Base-by-base conservation (phyloP, 1,284 basidiomycete genomes). In the Hypsizygus ulmarius region DNA sequence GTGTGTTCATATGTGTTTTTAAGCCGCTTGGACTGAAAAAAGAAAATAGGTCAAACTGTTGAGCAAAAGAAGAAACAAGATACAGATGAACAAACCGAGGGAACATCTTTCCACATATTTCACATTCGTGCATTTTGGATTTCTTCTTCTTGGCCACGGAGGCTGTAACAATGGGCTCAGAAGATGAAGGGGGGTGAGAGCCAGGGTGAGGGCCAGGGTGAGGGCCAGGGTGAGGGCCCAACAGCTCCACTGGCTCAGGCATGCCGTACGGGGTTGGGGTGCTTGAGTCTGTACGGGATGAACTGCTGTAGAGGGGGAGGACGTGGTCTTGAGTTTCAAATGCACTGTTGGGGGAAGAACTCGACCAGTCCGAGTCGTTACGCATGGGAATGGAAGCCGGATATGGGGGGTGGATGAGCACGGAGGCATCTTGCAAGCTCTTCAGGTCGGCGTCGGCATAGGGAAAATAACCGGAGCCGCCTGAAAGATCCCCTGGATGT, bases 1-100 rank as follows among this genome's bases (percentile, higher is more conserved):
- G 84, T 3, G 76, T 78, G 43, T 82, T 79, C 81, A 83, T 83
- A 56, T 86, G 84, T 2, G 83, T 84, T 30, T 67, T 67, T 37
- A 86, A 67, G 10, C 81, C 81, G 44, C 79, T 82, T 3, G 83
- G 84, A 34, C 71, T 73, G 42, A 21, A 47, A 36, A 6, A 21
- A 43, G 21, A 47, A 36, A 6, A 21, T 21, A 27, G 21, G 14
- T 27, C 14, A 28, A 39, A 2, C 39, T 11, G 28, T 54, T 39
- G 49, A 11, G 33, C 36, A 10, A 38, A 47, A 43, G 39, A 18
- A 36, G 39, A 19, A 37, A 19, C 37, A 15, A 21, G 25, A 18
- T 2, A 14, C 4, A 27, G 7, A 47, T 28, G 38, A 10, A 54
- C 61, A 19, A 40, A 71, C 50, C 82, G 70, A 25, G 80, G 80